phyloP scores from a whole-genome alignment of 139 green algal genomes.

The Closterium sp. region DNA sequence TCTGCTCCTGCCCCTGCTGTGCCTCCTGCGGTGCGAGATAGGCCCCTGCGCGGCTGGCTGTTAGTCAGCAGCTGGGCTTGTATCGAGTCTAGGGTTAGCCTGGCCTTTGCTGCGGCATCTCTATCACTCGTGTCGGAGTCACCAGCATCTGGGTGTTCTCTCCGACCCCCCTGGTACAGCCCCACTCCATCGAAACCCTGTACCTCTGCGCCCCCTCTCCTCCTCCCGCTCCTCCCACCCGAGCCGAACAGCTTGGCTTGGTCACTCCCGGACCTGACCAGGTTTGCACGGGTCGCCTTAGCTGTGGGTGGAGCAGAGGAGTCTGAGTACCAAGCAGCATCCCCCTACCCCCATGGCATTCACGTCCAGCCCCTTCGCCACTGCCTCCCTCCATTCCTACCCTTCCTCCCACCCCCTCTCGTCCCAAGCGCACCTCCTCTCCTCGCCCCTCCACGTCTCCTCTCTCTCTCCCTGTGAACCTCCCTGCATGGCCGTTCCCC shows the following conservation, averaged over 20 bases:
- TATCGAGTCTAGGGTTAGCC: neutral
- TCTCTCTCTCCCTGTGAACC: conserved; percentile 38
- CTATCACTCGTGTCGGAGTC: neutral
- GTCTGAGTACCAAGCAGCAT: neutral
- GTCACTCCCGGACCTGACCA: neutral
- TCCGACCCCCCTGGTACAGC: neutral
- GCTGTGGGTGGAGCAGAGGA: neutral
- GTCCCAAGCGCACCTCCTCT: neutral
- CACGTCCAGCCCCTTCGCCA: neutral
- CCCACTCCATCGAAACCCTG: neutral
- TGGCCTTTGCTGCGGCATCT: neutral
- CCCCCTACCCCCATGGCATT: neutral
- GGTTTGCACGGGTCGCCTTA: neutral
- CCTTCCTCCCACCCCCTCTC: neutral
- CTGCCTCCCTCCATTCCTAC: neutral
- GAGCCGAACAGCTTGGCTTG: neutral
- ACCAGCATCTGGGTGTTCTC: neutral
- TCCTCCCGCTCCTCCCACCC: neutral
- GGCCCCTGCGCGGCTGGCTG: neutral
- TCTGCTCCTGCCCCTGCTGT: neutral
- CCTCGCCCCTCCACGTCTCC: conserved; percentile 23
- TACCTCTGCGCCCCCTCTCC: neutral
- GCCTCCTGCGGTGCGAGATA: neutral
- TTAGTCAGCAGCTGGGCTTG: neutral
- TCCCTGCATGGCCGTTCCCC: neutral